These are phyloP conservation scores for Naegleria lovaniensis DNA, from an alignment of 208 protist genomes.

Conservation along the genomic window DNA sequence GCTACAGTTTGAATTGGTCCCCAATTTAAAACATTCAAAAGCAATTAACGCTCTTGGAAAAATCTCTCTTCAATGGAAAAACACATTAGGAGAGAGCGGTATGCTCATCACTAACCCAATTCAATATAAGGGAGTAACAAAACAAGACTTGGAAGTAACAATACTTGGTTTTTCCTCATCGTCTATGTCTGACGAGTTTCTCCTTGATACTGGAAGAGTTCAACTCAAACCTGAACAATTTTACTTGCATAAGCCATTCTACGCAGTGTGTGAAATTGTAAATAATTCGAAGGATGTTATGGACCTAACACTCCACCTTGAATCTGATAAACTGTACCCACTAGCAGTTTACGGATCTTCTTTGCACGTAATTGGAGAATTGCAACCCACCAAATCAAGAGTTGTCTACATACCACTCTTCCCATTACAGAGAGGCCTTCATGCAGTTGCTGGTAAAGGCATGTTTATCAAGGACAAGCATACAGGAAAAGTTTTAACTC, in stretches of 20 bases:
- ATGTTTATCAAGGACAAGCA: background rate
- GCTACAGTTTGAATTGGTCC: background rate
- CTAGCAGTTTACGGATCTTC: background rate
- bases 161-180: background rate
- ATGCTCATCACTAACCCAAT: background rate
- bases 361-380: background rate
- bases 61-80: constrained; percentile 15
- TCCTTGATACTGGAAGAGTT: background rate
- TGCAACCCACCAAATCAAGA: background rate
- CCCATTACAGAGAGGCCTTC: background rate
- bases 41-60: background rate
- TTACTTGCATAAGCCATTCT: background rate
- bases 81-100: background rate
- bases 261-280: background rate
- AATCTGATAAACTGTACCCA: background rate
- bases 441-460: background rate
- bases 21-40: background rate
- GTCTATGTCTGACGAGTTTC: background rate
- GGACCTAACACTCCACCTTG: background rate
- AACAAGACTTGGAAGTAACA: background rate
- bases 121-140: background rate
- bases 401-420: background rate
- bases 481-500: background rate
- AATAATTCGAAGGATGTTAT: background rate
- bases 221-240: background rate